Evolutionary conservation across 192 early-diverging fungal genomes (phyloP).

Genomic region (Phycomyces nitens): DNA sequence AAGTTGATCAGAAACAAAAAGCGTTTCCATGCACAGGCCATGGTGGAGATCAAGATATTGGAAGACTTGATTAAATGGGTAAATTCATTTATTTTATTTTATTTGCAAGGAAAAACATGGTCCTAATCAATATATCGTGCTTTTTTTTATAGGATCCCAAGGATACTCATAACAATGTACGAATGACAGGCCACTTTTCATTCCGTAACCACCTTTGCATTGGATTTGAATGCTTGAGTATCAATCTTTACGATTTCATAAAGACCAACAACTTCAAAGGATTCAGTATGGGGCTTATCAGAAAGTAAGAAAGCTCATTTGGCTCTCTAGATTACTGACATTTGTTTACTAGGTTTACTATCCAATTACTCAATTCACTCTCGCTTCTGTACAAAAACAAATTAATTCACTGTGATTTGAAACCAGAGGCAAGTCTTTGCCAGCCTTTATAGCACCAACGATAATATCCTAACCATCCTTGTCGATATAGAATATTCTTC

Average conservation of each 20-base stretch:
- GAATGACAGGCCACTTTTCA: conserved; percentile 89
- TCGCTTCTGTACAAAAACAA: conserved; percentile 64
- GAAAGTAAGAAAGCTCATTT: conserved; percentile 38
- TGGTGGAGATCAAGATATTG: conserved; percentile 91
- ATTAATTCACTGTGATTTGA: conserved; percentile 96
- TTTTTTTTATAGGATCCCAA: conserved; percentile 54
- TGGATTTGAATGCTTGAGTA: conserved; percentile 87
- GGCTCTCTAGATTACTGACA: too few species aligned
- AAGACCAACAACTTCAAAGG: conserved; percentile 91
- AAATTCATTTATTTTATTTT: conserved; percentile 2
- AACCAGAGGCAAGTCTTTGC: conserved; percentile 78
- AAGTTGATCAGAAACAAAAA: conserved; percentile 97
- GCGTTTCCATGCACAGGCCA: conserved; percentile 92
- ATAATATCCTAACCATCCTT: too few species aligned
- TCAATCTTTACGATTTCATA: conserved; percentile 97
- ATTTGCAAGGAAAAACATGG: too few species aligned
- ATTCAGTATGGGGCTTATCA: conserved; percentile 73
- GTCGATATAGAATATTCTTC: conserved; percentile 66
- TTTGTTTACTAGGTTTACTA: conserved; percentile 53
- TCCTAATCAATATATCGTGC: too few species aligned
- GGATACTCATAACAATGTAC: conserved; percentile 75
- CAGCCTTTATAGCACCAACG: too few species aligned
- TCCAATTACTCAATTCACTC: conserved; percentile 85
- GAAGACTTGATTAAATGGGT: conserved; percentile 73
- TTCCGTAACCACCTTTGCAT: conserved; percentile 97